Base-by-base conservation (phyloP, 2,329 filamentous ascomycete species). In the Dactylonectria macrodidyma region DNA sequence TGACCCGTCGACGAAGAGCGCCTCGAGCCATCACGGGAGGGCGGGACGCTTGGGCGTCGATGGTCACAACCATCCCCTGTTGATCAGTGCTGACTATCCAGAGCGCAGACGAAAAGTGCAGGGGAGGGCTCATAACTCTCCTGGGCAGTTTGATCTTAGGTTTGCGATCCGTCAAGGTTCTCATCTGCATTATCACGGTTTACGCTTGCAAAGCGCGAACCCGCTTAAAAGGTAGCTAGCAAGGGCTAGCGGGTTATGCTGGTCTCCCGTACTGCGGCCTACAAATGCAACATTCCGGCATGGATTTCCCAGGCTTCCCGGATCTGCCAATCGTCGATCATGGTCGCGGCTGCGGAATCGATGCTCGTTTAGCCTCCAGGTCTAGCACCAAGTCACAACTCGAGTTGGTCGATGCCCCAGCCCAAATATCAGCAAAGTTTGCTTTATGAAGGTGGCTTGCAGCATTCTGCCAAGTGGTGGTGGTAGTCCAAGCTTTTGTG, bases 1-100 rank as follows among this genome's bases (percentile, higher is more conserved):
- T 73, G 59, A 61, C 44, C 47, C 62, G 62, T 66, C 47, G 41
- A 38, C 51, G 51, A 22, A 55, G 6, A n/a, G 48, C 11, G 19
- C 9, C 26, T 5, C 6, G 9, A 11, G n/a, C 36, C n/a, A n/a
- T 52, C n/a, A 33, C n/a, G 5, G 51, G 30, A 8, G 5, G 3
- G 26, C 26, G 26, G 34, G 34, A 54, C 9, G n/a, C 33, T 14
- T 54, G n/a, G 50, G 50, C 26, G 14, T 52, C 26, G 30, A 33
- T 5, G 9, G 10, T 9, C n/a, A 36, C 11, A 26, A 22, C 24
- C 24, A 26, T 24, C 11, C 8, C 46, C 11, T 26, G 47, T 7
- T 50, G 12, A n/a, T 44, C 14, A 16, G 38, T 44, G 38, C 5
- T 44, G 36, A 38, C 36, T 16, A 16, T 44, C 14, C 14, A 44